Conservation (phyloP, 2,329 filamentous ascomycete genomes). For the Torrubiellomyces zombiae region DNA sequence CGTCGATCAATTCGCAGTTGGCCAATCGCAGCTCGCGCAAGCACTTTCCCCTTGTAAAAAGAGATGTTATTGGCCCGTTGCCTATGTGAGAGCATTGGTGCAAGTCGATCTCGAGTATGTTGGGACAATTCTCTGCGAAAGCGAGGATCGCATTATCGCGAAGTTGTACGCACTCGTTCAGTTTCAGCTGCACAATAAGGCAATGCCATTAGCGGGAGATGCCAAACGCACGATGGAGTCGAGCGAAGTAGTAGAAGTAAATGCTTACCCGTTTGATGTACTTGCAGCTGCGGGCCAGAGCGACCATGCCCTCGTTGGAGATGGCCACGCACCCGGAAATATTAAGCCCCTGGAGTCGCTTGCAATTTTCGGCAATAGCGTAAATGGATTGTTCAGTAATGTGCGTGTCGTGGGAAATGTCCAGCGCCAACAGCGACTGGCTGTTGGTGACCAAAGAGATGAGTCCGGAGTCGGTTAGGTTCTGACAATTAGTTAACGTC, state of each 20-base stretch:
- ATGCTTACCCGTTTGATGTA: conserved; percentile 65
- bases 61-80: conserved; percentile 65
- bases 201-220: too few species aligned
- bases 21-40: conserved; percentile 83
- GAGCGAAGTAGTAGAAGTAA: too few species aligned
- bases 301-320: conserved; percentile 70
- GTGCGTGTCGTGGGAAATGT: conserved; percentile 71
- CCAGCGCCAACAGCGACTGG: conserved; percentile 67
- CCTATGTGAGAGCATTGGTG: conserved; percentile 70
- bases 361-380: conserved; percentile 65
- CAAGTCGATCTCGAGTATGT: conserved; percentile 91
- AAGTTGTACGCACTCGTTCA: conserved; percentile 80
- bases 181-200: conserved; percentile 60
- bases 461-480: conserved; percentile 70
- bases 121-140: conserved; percentile 75
- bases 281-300: conserved; percentile 64
- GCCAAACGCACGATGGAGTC: not conserved
- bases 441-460: conserved; percentile 66
- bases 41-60: conserved; percentile 62
- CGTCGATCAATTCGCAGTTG: conserved; percentile 69
- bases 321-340: conserved; percentile 74
- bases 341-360: conserved; percentile 78
- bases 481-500: conserved; percentile 78
- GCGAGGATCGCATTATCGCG: conserved; percentile 69
- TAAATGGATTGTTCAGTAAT: conserved; percentile 71